These are phyloP conservation scores for Tribonema minus DNA, from an alignment of 108 stramenopile genomes.

Conservation along the genomic window DNA sequence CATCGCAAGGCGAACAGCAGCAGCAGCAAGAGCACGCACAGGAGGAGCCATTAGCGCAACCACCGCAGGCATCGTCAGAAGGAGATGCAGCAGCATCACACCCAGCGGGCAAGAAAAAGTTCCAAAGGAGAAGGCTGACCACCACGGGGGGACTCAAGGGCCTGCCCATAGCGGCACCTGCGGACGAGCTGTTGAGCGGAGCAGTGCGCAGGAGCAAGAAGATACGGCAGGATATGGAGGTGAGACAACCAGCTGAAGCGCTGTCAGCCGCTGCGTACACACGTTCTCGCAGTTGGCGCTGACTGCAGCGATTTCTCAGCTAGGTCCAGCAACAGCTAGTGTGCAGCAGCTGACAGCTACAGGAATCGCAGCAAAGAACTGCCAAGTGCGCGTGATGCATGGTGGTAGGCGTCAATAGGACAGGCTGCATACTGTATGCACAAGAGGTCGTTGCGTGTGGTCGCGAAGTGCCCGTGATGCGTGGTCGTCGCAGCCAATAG, in stretches of 20 bases:
- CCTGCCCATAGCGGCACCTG: slow-evolving; percentile 29
- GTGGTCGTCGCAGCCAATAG: not conserved
- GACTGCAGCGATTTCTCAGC: no score
- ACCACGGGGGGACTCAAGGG: slow-evolving; percentile 32
- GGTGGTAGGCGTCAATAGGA: no score
- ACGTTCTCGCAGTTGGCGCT: not conserved
- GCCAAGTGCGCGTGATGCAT: no score
- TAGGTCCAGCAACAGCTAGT: no score
- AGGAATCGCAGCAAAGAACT: no score
- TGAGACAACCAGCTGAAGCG: not conserved
- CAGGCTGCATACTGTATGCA: no score
- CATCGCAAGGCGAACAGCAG: no score
- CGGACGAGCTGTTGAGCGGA: slow-evolving; percentile 22
- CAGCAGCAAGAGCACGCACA: not conserved
- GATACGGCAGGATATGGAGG: slow-evolving; percentile 22
- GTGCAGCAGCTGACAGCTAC: no score
- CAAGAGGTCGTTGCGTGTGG: not conserved
- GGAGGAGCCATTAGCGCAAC: not conserved
- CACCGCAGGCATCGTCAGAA: not conserved
- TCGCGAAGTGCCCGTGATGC: not conserved
- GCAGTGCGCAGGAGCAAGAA: slow-evolving; percentile 26
- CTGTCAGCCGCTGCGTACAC: not conserved
- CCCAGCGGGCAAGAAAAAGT: not conserved
- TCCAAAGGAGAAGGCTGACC: slow-evolving; percentile 24
- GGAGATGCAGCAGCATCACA: not conserved